Evolutionary conservation across 331 rosid genomes (phyloP), one percentile per base, ranked within the genome.

Genomic region (Ulmus americana): DNA sequence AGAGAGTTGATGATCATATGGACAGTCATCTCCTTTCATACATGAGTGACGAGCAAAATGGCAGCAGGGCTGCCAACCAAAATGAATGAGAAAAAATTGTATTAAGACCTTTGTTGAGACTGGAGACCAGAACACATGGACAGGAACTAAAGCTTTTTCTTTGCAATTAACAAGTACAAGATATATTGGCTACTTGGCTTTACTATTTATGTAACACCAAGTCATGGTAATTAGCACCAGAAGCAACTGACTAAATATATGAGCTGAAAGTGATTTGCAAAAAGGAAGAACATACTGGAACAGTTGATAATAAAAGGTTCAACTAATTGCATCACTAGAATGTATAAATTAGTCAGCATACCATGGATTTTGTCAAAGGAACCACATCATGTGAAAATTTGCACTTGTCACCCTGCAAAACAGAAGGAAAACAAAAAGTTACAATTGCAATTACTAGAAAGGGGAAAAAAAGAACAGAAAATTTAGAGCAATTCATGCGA

Each of bases 21-120:
- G 94, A 70, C 97, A 92, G 70, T 86, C 91, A 72, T 82, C 91
- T 54, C 97, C 96, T 75, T 83, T 92, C 96, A 92, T 86, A 83
- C 97, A 92, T 11, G 86, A 79, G 54, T 77, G 80, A 8, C 83
- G 84, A 20, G 95, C 86, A 70, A 86, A 88, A 77, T 81, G 54
- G 76, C 66, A 2, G 65, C 97, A 92, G 13, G 97, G 83, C 97
- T 92, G 94, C 69, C 83, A 75, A 74, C 49, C 74, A 78, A 63
- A 63, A 79, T 48, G 57, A 72, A 55, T 40, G n/a, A 38, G 5
- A 42, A 49, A 22, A 61, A 59, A 35, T 61, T 7, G 5, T 52
- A 43, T 18, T 35, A 39, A 54, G 16, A 16, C 59, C 53, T 61
- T 55, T 8, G 45, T n/a, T 14, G 61, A 62, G 39, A 42, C 50